Base-by-base conservation (phyloP, 2,329 filamentous ascomycete species). In the Dryadomyces quercivorus region DNA sequence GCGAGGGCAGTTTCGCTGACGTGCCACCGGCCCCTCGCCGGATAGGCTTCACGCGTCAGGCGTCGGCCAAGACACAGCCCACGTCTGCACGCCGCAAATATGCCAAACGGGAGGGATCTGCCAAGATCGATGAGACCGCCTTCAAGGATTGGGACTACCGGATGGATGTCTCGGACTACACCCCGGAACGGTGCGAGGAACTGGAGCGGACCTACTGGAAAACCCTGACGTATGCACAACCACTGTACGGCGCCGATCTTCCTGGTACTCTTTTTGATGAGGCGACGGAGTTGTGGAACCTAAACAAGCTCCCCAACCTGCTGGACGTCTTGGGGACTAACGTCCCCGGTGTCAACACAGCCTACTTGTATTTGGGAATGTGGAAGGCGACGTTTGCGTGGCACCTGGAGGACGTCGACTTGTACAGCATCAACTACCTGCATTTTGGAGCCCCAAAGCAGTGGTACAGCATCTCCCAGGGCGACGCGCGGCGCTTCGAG, bases 361-460 rank as follows among this genome's bases (percentile, higher is more conserved):
- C 93, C 2, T 98, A 98, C 65, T 80, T 98, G 1, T 98, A 98
- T 65, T 77, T 98, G 57, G 93, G 93, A 46, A 98, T 98, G 93
- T 98, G 93, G 93, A 97, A 97, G 69, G 92, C 93, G 13, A 97
- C 93, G 0, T 98, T 98, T 67, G 93, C 93, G 9, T 98, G 93
- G 93, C 93, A 98, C 77, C 73, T 98, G 53, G 93, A 98, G 67
- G 93, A 98, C 66, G 92, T 98, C 45, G 93, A 98, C 72, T 80
- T 98, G 5, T 98, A 98, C 81, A 97, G 91, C 67, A 98, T 98
- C 77, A 98, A 98, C 72, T 98, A 96, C 68, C 90, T 98, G 57
- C 93, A 98, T 65, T 98, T 98, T 67, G 93, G 93, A 54, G 93
- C 93, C 1, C 93, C 93, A 0, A 98, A 98, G 70, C 93, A 98